A percentile compares a stretch with the other conserved stretches of the same genome.
Evolutionary conservation across 225 moss, liverwort and hornwort species (phyloP).

Genomic region (Lunularia cruciata): DNA sequence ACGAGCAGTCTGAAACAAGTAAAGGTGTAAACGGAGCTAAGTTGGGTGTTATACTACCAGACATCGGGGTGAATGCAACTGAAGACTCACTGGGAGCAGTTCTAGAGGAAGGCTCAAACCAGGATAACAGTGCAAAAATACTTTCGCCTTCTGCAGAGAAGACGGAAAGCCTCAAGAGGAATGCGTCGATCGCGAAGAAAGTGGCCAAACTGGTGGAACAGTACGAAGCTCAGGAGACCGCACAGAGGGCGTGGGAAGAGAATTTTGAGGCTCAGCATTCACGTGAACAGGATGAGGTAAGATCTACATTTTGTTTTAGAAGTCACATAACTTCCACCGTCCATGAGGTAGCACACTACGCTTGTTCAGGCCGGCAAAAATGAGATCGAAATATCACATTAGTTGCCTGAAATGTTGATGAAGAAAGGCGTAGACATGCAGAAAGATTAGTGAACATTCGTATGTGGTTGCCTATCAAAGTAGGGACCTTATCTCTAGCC

Average conservation of each 20-base stretch:
- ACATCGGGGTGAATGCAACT: neutral
- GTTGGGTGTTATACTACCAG: constrained; percentile 20
- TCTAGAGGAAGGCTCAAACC: neutral
- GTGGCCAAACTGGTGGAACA: constrained; percentile 37
- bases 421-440: neutral
- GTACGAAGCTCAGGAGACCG: constrained; percentile 38
- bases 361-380: no score
- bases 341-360: no score
- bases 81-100: neutral
- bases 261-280: constrained; percentile 33
- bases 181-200: constrained; percentile 31
- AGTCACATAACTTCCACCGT: no score
- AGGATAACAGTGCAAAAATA: neutral
- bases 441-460: no score
- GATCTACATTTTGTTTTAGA: no score
- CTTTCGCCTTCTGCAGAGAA: constrained; percentile 16
- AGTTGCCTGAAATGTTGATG: neutral
- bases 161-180: constrained; percentile 21
- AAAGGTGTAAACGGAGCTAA: constrained; percentile 16
- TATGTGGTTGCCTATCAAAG: no score
- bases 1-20: constrained; percentile 22
- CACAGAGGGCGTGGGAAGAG: constrained; percentile 46
- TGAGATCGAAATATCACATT: neutral
- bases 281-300: constrained; percentile 28
- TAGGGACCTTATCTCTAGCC: no score